Evolutionary conservation across 2,329 filamentous ascomycete genomes (phyloP).

Genomic region (Cladosporium austrohemisphaericum): DNA sequence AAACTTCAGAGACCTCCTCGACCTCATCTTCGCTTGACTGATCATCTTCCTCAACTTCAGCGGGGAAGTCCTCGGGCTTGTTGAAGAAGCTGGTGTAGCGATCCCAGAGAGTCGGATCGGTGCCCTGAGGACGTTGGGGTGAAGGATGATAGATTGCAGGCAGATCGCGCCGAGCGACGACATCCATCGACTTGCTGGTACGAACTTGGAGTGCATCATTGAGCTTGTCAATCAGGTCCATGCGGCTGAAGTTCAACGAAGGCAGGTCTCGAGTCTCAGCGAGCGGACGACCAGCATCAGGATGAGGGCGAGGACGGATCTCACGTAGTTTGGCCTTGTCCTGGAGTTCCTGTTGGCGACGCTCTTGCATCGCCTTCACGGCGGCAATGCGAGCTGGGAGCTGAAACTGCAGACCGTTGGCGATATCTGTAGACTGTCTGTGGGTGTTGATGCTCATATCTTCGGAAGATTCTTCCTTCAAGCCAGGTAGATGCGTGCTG

Average conservation of each 20-base stretch:
- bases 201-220: slow-evolving; percentile 37
- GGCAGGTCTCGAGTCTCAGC: slow-evolving; percentile 41
- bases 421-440: slow-evolving; percentile 17
- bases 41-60: slow-evolving; percentile 22
- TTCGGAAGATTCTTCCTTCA: slow-evolving; percentile 49
- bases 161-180: slow-evolving; percentile 29
- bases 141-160: slow-evolving; percentile 32
- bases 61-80: slow-evolving; percentile 38
- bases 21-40: slow-evolving; percentile 21
- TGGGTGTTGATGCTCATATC: slow-evolving; percentile 39
- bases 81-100: slow-evolving; percentile 46
- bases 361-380: slow-evolving; percentile 35
- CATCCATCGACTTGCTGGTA: slow-evolving; percentile 37
- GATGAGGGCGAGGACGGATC: slow-evolving; percentile 24
- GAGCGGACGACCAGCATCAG: slow-evolving; percentile 30
- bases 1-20: slow-evolving; percentile 19
- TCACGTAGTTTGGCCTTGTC: slow-evolving; percentile 28
- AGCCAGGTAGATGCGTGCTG: slow-evolving; percentile 38
- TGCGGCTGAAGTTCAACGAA: slow-evolving; percentile 47
- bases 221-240: slow-evolving; percentile 44
- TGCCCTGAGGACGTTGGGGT: slow-evolving; percentile 37
- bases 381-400: slow-evolving; percentile 33
- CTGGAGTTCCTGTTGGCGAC: slow-evolving; percentile 30
- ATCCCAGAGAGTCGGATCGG: slow-evolving; percentile 37
- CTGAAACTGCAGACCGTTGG: slow-evolving; percentile 25